Base-by-base conservation (phyloP, 768 basidiomycete genomes). In the Leccinum disarticulatum region DNA sequence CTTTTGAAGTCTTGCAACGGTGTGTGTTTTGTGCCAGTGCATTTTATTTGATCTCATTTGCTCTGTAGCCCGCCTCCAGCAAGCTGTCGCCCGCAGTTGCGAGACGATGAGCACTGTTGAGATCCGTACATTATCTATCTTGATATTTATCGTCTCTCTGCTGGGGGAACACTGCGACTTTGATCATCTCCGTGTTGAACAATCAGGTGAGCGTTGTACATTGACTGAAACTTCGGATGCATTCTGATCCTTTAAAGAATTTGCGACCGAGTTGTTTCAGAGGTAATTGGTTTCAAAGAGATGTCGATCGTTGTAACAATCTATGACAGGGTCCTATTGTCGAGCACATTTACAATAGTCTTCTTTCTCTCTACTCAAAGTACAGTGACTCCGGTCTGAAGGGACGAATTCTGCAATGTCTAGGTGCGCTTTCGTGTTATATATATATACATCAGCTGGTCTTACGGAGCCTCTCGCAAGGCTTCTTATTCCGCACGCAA, bases 111-210 rank as follows among this genome's bases (percentile, higher is more conserved):
- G 74, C 22, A 61, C 78, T 0, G 76, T 78, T 14, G 89, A 90
- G 51, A 68, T 77, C 33, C 79, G 84, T 35, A 75, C 85, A 0
- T 61, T 93, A 10, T 79, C 83, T 30, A 83, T 95, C 22, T 80
- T 97, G 25, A 85, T 94, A 22, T 90, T 89, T 66, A 95, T 98
- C 50, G 86, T 90, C 1, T 83, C 93, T 0, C 76, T 98, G 1
- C 84, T 98, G 0, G 90, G 87, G 43, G 94, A 98, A 73, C 84
- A 96, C 69, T 95, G 91, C 64, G 80, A 93, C 60, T 94, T 98
- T 66, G 95, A 98, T 69, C 75, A 77, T 2, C 74, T 98, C 11
- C 83, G 93, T 17, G 65, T 64, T 13, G 87, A 89, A 43, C 77
- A 84, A 64, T 70, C 78, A 7, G 80, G 90, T 91, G 67, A 49